Percentiles rank a stretch among this genome's conserved stretches.
Conservation (phyloP, 805 yeast species). For the Cyberlindnera lachancei region DNA sequence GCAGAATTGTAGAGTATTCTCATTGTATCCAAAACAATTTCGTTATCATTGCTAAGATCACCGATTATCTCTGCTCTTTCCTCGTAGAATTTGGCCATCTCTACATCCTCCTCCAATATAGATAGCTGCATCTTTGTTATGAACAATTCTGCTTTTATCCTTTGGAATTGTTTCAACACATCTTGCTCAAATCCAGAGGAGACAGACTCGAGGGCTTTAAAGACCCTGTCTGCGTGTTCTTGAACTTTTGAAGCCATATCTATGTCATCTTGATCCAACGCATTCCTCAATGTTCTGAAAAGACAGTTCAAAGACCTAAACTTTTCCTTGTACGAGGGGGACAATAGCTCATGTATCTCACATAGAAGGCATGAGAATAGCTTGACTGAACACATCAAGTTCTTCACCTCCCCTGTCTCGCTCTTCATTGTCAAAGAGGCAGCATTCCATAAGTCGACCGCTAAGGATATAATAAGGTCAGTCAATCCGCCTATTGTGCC, state of each 20-base stretch:
- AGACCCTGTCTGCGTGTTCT: conserved; percentile 23
- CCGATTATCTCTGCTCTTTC: conserved; percentile 20
- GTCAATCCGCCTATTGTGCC: no score
- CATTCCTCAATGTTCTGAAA: conserved; percentile 21
- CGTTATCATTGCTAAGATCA: conserved; percentile 11
- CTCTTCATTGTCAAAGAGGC: conserved; percentile 23
- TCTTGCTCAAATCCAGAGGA: conserved; percentile 6
- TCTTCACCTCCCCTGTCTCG: conserved; percentile 4
- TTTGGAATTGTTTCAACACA: conserved; percentile 10
- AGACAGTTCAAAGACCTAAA: conserved; percentile 27
- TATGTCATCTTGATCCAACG: conserved; percentile 21
- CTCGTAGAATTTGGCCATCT: conserved; percentile 29
- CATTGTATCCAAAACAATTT: conserved; percentile 22
- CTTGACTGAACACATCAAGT: conserved; percentile 14
- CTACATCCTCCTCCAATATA: conserved; percentile 24
- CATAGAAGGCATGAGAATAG: conserved; percentile 26
- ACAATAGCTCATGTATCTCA: conserved; percentile 25
- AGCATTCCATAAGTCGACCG: conserved; percentile 32
- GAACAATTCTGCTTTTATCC: conserved; percentile 23
- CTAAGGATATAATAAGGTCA: no score
- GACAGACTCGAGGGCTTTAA: conserved; percentile 18
- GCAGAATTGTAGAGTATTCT: conserved; percentile 28
- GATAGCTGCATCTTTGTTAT: conserved; percentile 26
- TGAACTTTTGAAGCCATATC: conserved; percentile 20
- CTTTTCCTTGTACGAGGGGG: conserved; percentile 17